Evolutionary conservation across 345 rosid genomes (phyloP).

Genomic region (Balakata baccata): DNA sequence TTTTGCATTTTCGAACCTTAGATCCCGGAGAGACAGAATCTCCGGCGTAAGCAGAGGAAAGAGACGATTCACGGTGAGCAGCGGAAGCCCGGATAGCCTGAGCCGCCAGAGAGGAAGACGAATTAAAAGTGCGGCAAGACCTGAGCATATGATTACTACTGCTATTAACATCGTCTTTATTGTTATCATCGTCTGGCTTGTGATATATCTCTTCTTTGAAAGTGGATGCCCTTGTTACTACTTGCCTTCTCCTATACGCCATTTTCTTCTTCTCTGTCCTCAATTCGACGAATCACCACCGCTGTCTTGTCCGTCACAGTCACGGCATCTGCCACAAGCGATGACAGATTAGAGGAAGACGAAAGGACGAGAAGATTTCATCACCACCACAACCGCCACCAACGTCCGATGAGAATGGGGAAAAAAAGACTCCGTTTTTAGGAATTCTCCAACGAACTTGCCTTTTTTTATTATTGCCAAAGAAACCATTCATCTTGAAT

Average conservation of each 20-base stretch:
- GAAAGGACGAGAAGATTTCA: background rate
- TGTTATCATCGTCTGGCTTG: constrained; percentile 29
- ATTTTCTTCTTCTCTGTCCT: constrained; percentile 23
- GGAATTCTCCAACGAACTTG: constrained; percentile 21
- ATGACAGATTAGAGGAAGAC: background rate
- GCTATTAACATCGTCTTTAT: constrained; percentile 20
- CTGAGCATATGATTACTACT: constrained; percentile 16
- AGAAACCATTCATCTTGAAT: background rate
- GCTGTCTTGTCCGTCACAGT: background rate
- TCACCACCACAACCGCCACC: background rate
- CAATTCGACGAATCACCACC: background rate
- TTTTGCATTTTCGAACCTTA: constrained; percentile 35
- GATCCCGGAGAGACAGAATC: constrained; percentile 45
- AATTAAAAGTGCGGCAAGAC: constrained; percentile 35
- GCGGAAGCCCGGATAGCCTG: constrained; percentile 88
- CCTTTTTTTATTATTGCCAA: background rate
- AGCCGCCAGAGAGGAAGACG: constrained; percentile 64
- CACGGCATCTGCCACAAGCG: constrained; percentile 7
- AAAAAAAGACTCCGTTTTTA: background rate
- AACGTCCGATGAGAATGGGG: background rate
- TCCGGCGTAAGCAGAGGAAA: constrained; percentile 47
- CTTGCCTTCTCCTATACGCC: constrained; percentile 97
- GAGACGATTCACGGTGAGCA: constrained; percentile 46
- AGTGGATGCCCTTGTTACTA: constrained; percentile 65
- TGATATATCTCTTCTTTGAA: constrained; percentile 67